Evolutionary conservation across 192 early-diverging fungal genomes (phyloP).

Genomic region (Anaeromyces robustus): DNA sequence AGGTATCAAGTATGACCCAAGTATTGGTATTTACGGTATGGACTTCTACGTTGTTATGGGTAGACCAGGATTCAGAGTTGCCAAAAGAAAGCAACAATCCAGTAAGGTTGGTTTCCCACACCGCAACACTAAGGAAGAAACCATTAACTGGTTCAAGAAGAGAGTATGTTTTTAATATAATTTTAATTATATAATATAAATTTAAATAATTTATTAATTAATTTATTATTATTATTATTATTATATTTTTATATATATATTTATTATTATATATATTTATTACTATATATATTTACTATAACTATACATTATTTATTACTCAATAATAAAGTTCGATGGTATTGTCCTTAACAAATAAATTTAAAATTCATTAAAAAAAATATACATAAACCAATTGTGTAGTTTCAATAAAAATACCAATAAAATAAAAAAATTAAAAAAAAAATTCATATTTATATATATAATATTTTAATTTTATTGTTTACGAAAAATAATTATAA

Average conservation of each 20-base stretch:
- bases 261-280: not conserved
- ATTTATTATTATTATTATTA: not conserved
- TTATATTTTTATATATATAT: not conserved
- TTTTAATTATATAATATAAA: no score
- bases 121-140: constrained; percentile 90
- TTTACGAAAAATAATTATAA: no score
- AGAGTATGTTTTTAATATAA: constrained; percentile 6
- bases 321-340: constrained; percentile 83
- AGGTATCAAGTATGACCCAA: constrained; percentile 86
- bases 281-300: no score
- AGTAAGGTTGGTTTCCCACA: constrained; percentile 77
- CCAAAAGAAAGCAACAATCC: constrained; percentile 76
- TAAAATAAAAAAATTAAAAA: not conserved
- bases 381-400: not conserved
- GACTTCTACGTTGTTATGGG: constrained; percentile 99
- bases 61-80: constrained; percentile 89
- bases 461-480: no score
- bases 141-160: constrained; percentile 96
- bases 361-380: not conserved
- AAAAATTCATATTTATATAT: no score
- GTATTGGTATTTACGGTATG: constrained; percentile 53
- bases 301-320: no score
- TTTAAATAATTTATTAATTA: no score
- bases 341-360: constrained; percentile 68
- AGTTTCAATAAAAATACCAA: not conserved